Base-by-base conservation (phyloP, 768 basidiomycete species). In the Auricularia sp. region DNA sequence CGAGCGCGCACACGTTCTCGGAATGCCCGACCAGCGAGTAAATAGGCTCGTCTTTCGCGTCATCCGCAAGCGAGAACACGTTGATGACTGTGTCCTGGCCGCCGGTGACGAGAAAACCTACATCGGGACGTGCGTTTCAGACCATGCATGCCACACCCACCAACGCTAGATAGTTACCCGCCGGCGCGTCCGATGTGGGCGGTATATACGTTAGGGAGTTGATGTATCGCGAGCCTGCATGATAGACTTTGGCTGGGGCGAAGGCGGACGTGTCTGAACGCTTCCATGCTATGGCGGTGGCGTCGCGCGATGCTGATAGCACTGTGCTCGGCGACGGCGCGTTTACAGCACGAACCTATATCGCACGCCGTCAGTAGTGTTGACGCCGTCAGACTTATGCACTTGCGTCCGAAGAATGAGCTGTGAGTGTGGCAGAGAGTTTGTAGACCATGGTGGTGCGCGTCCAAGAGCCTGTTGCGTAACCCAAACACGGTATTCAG, bases 51-150 rank as follows among this genome's bases (percentile, higher is more conserved):
- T 85, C 83, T 69, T 79, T 82, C 18, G 81, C 74, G 39, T 77
- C 71, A 7, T 79, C 74, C n/a, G 76, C 75, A 47, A 92, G 80
- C 47, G 85, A 80, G 71, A 90, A 98, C 16, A 94, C 79, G 68
- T 94, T 92, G 76, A 98, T 84, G 51, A 94, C 82, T 24, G 86
- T 84, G 71, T 97, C 95, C 74, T 95, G 92, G 0, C 93, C 92
- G 16, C 92, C 96, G 10, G 93, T 87, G 8, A 94, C 85, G 68
- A 86, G 84, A 72, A 85, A 94, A 45, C 92, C 95, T 94, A 70
- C 62, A 54, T 29, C 29, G 36, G 36, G 62, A 58, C 14, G 24
- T 16, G 33, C 13, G 34, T 18, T 14, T 24, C 14, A n/a, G 16
- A 21, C 33, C n/a, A 44, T 47, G 16, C n/a, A 5, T 7, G 42